Evolutionary conservation across 2,329 filamentous ascomycete genomes (phyloP).

Genomic region (Exophiala lecanii-corni): DNA sequence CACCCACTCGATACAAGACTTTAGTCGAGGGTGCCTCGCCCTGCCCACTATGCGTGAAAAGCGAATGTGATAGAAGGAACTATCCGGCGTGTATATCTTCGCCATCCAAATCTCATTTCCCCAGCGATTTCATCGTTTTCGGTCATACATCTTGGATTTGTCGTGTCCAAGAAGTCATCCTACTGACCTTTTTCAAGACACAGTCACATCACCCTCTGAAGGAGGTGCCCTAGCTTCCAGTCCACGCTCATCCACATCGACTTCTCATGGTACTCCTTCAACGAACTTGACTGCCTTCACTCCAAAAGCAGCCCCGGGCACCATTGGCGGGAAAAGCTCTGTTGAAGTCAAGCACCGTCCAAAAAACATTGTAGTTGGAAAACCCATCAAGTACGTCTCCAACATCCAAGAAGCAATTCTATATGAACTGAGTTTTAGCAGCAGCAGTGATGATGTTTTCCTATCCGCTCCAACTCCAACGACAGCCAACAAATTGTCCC

Average conservation of each 20-base stretch:
- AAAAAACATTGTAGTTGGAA: background rate
- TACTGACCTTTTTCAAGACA: background rate
- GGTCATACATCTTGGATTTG: too few relatives aligned
- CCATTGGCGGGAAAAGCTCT: slow-evolving; percentile 32
- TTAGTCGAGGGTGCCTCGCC: too few relatives aligned
- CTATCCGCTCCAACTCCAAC: slow-evolving; percentile 36
- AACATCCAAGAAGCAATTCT: too few relatives aligned
- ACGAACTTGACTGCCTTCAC: slow-evolving; percentile 62
- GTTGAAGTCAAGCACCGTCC: slow-evolving; percentile 7
- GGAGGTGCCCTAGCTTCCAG: slow-evolving; percentile 16
- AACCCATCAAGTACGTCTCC: slow-evolving; percentile 1
- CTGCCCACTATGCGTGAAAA: too few relatives aligned
- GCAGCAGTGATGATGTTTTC: slow-evolving; percentile 28
- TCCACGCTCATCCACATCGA: slow-evolving; percentile 16
- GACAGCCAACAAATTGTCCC: slow-evolving; percentile 18
- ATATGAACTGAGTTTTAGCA: slow-evolving; percentile 15
- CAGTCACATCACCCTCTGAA: slow-evolving; percentile 13
- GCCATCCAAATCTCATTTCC: too few relatives aligned
- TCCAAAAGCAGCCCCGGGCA: slow-evolving; percentile 49
- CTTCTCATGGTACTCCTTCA: slow-evolving; percentile 56
- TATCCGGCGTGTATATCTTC: too few relatives aligned
- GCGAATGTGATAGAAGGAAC: too few relatives aligned
- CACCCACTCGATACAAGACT: too few relatives aligned
- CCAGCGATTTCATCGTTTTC: too few relatives aligned
- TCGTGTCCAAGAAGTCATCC: too few relatives aligned